Evolutionary conservation across 1,284 basidiomycete genomes (phyloP).

Genomic region (Pterulicium gracile): DNA sequence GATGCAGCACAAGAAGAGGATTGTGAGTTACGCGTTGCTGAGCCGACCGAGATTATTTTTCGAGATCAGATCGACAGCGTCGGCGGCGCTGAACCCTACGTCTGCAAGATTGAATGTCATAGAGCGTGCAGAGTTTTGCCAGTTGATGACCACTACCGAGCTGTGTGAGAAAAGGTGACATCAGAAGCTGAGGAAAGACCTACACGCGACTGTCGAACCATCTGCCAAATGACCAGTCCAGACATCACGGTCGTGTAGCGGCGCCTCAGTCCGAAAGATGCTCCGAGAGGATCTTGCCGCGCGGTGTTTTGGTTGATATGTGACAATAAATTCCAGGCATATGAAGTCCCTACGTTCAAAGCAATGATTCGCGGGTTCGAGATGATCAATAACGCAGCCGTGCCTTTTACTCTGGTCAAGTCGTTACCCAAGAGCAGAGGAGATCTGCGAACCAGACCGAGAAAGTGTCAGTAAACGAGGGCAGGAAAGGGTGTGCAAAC

Average conservation of each 20-base stretch:
- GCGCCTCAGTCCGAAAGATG: conserved; percentile 33
- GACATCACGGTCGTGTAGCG: conserved; percentile 38
- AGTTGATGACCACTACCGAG: conserved; percentile 31
- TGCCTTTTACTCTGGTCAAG: conserved; percentile 22
- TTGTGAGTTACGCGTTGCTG: conserved; percentile 19
- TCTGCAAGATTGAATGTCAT: conserved; percentile 31
- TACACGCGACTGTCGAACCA: conserved; percentile 35
- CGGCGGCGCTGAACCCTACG: conserved; percentile 28
- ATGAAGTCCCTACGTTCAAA: conserved; percentile 23
- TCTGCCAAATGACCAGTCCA: conserved; percentile 39
- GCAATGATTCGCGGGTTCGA: conserved; percentile 30
- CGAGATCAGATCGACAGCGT: conserved; percentile 28
- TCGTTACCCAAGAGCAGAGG: conserved; percentile 36
- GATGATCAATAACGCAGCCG: conserved; percentile 23
- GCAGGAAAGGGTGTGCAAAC: background rate
- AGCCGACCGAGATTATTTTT: conserved; percentile 26
- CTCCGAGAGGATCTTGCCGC: conserved; percentile 38
- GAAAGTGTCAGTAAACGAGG: conserved; percentile 1
- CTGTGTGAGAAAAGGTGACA: conserved; percentile 2
- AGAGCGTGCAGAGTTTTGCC: conserved; percentile 24
- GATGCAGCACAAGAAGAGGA: conserved; percentile 5
- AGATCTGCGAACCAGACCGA: conserved; percentile 20
- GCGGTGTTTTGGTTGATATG: conserved; percentile 3
- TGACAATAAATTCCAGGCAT: background rate
- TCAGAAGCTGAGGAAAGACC: conserved; percentile 8